These are phyloP conservation scores for Dalbergia cochinchinensis DNA, from an alignment of 306 rosid genomes.

Conservation along the genomic window DNA sequence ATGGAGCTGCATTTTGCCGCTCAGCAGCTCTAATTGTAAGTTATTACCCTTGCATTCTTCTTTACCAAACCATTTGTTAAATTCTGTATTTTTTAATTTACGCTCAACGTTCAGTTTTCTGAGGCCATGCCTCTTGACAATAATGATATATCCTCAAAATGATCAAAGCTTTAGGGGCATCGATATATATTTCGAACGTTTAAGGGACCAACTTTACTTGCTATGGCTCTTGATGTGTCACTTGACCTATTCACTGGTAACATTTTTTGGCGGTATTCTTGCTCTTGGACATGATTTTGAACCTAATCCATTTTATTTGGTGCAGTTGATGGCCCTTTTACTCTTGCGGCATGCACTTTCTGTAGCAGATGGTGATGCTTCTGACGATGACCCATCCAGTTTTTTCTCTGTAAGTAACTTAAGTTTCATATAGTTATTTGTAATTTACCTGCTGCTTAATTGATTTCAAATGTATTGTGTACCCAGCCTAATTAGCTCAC, in stretches of 20 bases:
- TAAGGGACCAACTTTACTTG: conserved; percentile 7
- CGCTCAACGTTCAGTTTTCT: neutral
- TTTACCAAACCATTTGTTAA: neutral
- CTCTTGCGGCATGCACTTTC: conserved; percentile 87
- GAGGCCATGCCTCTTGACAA: conserved; percentile 6
- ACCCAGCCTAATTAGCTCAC: conserved; percentile 38
- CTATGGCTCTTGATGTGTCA: neutral
- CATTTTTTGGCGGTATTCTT: neutral
- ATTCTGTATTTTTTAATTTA: neutral
- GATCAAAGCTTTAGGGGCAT: neutral
- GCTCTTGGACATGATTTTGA: conserved; percentile 26
- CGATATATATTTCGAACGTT: neutral
- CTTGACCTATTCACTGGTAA: neutral
- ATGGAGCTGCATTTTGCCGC: conserved; percentile 96
- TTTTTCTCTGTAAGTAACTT: conserved; percentile 77
- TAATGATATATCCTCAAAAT: neutral
- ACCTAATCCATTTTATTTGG: conserved; percentile 36
- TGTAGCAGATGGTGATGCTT: conserved; percentile 67
- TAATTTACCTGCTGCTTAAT: conserved; percentile 7
- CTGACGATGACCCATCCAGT: conserved; percentile 74
- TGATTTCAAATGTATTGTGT: neutral
- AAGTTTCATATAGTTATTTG: neutral
- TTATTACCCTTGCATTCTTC: neutral
- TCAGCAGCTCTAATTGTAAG: conserved; percentile 96
- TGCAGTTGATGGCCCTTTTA: conserved; percentile 91